These are phyloP conservation scores for Alternaria solani DNA, from an alignment of 2,329 filamentous ascomycete species.

Conservation along the genomic window DNA sequence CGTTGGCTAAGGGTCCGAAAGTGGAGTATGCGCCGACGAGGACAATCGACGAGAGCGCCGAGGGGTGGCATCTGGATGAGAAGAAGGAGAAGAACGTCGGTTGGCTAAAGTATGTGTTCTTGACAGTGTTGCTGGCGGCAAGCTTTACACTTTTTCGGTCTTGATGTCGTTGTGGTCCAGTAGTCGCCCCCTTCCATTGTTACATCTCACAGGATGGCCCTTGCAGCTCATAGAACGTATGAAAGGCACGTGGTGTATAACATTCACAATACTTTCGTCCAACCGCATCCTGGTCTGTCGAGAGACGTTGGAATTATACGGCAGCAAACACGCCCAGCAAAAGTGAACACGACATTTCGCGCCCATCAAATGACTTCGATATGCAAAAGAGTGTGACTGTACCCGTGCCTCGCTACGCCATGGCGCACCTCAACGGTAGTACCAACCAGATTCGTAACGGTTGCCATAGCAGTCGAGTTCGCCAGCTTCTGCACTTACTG, in stretches of 20 bases:
- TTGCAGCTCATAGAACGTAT: background rate
- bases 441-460: slow-evolving; percentile 61
- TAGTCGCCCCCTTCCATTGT: background rate
- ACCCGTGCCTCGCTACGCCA: background rate
- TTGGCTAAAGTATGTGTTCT: background rate
- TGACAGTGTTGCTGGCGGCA: background rate
- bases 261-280: background rate
- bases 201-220: background rate
- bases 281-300: background rate
- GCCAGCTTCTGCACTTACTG: slow-evolving; percentile 51
- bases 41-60: slow-evolving; percentile 23
- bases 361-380: background rate
- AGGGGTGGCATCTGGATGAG: slow-evolving; percentile 15
- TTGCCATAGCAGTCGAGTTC: slow-evolving; percentile 62
- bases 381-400: background rate
- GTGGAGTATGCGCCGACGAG: slow-evolving; percentile 21
- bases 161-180: background rate
- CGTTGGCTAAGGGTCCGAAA: slow-evolving; percentile 18
- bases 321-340: slow-evolving; percentile 51
- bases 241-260: background rate
- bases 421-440: slow-evolving; percentile 55
- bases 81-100: background rate
- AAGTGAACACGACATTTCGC: slow-evolving; percentile 51
- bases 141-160: slow-evolving; percentile 13
- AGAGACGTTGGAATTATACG: slow-evolving; percentile 19